Evolutionary conservation across 2,329 filamentous ascomycete species (phyloP), one percentile per base, ranked within the genome.

Genomic region (Simplicillium sp.): DNA sequence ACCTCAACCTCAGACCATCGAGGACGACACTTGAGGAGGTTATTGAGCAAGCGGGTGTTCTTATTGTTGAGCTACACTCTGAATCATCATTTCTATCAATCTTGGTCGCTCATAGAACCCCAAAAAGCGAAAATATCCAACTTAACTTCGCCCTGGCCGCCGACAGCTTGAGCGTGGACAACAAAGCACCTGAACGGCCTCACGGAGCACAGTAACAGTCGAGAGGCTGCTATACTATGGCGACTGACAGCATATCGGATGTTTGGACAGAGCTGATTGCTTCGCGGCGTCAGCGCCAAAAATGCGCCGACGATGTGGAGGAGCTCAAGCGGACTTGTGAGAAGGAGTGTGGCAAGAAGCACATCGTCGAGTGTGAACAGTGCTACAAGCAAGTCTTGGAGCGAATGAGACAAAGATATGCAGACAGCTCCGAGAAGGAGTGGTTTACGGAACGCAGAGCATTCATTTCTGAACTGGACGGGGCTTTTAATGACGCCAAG

Each of bases 391-490:
- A 67, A 40, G 54, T 73, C 4, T 50, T 77, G 34, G 65, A 70
- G 29, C 60, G 61, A 29, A 60, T 77, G 51, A 57, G 60, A 15
- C 46, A 48, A 33, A 50, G 62, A 11, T 66, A 62, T 40, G 54
- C 50, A 37, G 57, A 59, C n/a, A 54, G 54, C 18, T 44, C 52
- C 34, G 58, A 56, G 14, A 54, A 49, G 15, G 70, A 74, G 51
- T 78, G 75, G 75, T 76, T 77, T 52, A 60, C 67, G 3, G 62
- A 65, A 36, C 60, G 71, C 28, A 60, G 59, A 25, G 58, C 59
- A 7, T 75, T 78, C 44, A 56, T 75, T 16, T 59, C 64, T 39
- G 69, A 71, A 41, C 60, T 78, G 11, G 68, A 71, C 45, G 54
- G 55, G 36, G 51, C 75, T 36, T 68, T 78, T 45, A 54, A 67